These are phyloP conservation scores for Panicum miliaceum DNA, from an alignment of 176 grass and related monocot species.

Conservation along the genomic window DNA sequence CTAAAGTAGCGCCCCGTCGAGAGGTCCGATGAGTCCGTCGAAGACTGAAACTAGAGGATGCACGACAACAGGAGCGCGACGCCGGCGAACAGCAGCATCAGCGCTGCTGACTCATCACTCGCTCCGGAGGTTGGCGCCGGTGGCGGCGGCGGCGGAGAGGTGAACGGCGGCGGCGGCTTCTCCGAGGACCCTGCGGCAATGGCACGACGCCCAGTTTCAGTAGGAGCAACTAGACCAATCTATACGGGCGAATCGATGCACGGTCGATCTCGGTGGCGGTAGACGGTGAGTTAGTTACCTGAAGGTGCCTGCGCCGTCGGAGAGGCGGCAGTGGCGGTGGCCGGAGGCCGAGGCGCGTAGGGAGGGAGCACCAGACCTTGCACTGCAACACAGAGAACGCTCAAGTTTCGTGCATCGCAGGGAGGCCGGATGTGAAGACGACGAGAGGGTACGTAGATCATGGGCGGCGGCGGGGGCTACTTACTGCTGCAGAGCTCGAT, in stretches of 20 bases:
- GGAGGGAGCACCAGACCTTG: conserved; percentile 44
- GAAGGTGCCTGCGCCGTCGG: conserved; percentile 21
- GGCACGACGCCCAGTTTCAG: neutral
- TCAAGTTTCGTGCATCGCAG: neutral
- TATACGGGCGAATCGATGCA: too few relatives aligned
- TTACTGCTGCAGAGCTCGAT: conserved; percentile 54
- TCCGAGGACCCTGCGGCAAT: neutral
- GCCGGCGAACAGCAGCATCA: neutral
- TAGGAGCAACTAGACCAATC: neutral
- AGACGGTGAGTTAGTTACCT: conserved; percentile 27
- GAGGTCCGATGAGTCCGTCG: neutral
- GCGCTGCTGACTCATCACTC: neutral
- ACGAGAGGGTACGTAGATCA: neutral
- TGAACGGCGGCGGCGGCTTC: neutral
- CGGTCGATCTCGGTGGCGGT: too few relatives aligned
- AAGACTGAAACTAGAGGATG: neutral
- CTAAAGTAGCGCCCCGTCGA: neutral
- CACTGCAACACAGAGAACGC: conserved; percentile 16
- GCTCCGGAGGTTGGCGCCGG: neutral
- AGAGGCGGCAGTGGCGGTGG: neutral
- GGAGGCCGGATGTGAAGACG: neutral
- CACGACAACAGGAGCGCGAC: neutral
- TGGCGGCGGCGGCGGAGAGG: neutral
- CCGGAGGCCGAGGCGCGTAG: conserved; percentile 34
- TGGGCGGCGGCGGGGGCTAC: neutral